Evolutionary conservation across 305 asterid species (phyloP).

Genomic region (Lippia alba): DNA sequence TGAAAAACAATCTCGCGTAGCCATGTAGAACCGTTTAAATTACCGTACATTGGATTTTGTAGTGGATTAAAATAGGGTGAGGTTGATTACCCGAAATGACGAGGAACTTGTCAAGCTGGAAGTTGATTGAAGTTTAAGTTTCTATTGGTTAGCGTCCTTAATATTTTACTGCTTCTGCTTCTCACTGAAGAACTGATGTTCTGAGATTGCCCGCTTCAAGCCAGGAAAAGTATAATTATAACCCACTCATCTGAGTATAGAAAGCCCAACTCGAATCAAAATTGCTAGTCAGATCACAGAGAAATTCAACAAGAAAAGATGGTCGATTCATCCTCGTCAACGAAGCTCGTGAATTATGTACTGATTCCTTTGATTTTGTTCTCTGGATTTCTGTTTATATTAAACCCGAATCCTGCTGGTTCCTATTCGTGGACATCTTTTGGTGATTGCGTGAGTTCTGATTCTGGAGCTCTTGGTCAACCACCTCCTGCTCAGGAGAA

Average conservation of each 20-base stretch:
- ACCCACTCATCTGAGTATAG: neutral
- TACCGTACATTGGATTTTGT: too few relatives aligned
- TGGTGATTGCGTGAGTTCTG: slow-evolving; percentile 1
- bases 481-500: neutral
- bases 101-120: neutral
- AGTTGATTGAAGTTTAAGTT: slow-evolving; percentile 9
- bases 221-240: slow-evolving; percentile 10
- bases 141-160: neutral
- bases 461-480: slow-evolving; percentile 6
- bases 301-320: neutral
- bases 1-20: too few relatives aligned
- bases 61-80: too few relatives aligned
- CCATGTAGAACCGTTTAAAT: too few relatives aligned
- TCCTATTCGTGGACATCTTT: slow-evolving; percentile 25
- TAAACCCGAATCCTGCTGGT: slow-evolving; percentile 40
- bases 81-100: too few relatives aligned
- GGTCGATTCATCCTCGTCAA: slow-evolving; percentile 34
- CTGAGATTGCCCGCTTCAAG: slow-evolving; percentile 17
- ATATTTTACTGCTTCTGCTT: neutral
- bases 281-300: neutral
- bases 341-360: slow-evolving; percentile 45
- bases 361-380: slow-evolving; percentile 45
- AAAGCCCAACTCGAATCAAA: neutral
- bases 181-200: neutral
- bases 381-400: slow-evolving; percentile 37